Evolutionary conservation across 257 asterid genomes (phyloP), one percentile per base, ranked within the genome.

Genomic region (Anisodus tanguticus): DNA sequence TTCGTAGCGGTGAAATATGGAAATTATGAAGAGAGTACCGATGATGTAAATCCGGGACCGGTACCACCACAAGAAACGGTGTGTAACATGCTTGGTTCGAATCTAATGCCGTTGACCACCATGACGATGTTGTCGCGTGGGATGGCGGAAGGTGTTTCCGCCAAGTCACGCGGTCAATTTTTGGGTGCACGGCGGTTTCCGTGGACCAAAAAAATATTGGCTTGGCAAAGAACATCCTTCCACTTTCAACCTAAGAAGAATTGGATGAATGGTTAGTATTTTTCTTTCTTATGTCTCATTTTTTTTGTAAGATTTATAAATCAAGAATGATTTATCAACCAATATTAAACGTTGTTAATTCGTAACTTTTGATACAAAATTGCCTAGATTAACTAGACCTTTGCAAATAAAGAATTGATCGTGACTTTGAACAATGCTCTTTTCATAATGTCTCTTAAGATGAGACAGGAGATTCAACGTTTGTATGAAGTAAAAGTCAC

Each of bases 221-320:
- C 80, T 51, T 93, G 97, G 97, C 95, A 93, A 83, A 91, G 92
- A 82, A 89, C 94, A 8, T 92, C 91, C 0, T 93, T 82, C 26
- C 97, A 93, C 83, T 93, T 93, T 85, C 97, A 93, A 77, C 97
- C 97, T 5, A 77, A 83, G 3, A 85, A 91, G 82, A 93, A 93
- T 83, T 93, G 97, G 97, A 93, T 93, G 94, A 93, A 93, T 60
- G 97, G 97, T 91, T 1, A 72, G 83, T 74, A 58, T 58, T 9
- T 51, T 7, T 51, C 11, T 51, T 9, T 51, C 55, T 51, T 1
- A 17, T 31, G 17, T 3, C 8, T 17, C 76, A 31, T 31, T 31
- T 31, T 22, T 22, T 57, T 19, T 26, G 0, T 63, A 64, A 64
- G 31, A 43, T 78, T 54, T 22, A 62, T 19, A 19, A 59, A 19